Percentiles rank a stretch among this genome's conserved stretches.
Conservation (phyloP, 179 eudicot genomes). For the Carnegiea gigantea region DNA sequence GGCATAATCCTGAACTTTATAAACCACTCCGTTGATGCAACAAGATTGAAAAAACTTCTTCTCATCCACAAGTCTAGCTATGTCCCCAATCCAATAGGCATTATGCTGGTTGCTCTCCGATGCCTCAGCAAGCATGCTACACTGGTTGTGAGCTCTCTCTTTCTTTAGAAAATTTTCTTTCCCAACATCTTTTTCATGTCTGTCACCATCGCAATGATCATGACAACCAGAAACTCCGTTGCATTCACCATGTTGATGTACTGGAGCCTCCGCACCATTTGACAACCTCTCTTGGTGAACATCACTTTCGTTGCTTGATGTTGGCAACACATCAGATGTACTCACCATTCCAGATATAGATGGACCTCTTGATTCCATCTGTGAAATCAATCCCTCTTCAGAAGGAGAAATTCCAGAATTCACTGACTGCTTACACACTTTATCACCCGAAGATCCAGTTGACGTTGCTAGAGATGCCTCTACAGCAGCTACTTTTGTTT, state of each 20-base stretch:
- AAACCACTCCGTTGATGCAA: conserved; percentile 59
- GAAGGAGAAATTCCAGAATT: conserved; percentile 23
- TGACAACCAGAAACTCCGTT: conserved; percentile 20
- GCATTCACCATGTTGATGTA: conserved; percentile 34
- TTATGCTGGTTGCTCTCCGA: conserved; percentile 40
- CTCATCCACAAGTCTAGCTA: conserved; percentile 43
- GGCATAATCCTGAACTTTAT: conserved; percentile 66
- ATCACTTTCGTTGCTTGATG: conserved; percentile 30
- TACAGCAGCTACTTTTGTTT: conserved; percentile 19
- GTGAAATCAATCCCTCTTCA: conserved; percentile 1
- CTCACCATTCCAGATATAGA: conserved; percentile 25
- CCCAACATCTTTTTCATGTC: conserved; percentile 30
- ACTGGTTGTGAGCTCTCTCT: conserved; percentile 26
- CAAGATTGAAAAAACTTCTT: conserved; percentile 71
- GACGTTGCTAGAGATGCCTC: conserved; percentile 36
- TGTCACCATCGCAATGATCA: conserved; percentile 19
- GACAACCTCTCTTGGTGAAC: conserved; percentile 31
- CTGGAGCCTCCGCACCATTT: conserved; percentile 32
- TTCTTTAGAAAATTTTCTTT: conserved; percentile 34
- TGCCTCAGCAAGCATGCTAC: conserved; percentile 33
- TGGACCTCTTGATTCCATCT: conserved; percentile 33
- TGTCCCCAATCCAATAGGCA: conserved; percentile 84
- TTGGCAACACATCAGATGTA: conserved; percentile 27
- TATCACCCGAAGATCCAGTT: conserved; percentile 31
- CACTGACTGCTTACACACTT: conserved; percentile 23